Base-by-base conservation (phyloP, 441 rosid genomes). In the Mallotus repandus region DNA sequence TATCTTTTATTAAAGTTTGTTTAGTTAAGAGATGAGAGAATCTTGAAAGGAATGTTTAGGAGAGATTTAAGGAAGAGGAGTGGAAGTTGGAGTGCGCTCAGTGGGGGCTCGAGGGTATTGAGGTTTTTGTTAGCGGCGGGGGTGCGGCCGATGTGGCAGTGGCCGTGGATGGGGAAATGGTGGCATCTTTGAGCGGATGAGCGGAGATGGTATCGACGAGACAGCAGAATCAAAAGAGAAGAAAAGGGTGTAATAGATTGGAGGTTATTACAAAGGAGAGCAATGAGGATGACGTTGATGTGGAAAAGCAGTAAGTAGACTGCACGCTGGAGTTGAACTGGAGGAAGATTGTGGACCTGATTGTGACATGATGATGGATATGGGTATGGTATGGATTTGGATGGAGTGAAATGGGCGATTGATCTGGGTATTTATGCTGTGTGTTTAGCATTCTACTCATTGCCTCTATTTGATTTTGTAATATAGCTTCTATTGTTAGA, bases 231-330 rank as follows among this genome's bases (percentile, higher is more conserved):
- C 7, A 54, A 16, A 70, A 60, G 52, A 72, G 76, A 43, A 59
- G 41, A 76, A 38, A 49, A 25, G 76, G 82, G n/a, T 72, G 79
- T 62, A 80, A n/a, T n/a, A n/a, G n/a, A n/a, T n/a, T n/a, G n/a
- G n/a, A n/a, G n/a, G n/a, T n/a, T n/a, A 95, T 93, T 10, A 94
- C 97, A 4, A 97, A 95, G 86, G 91, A 83, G 70, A 77, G 82
- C 43, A 83, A 79, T 38, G 85, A 74, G 11, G 81, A 16, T 0
- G 89, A 70, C 0, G 77, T 52, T 41, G 83, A 58, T 53, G 19
- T 53, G 1, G 8, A 53, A 0, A 21, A 0, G 57, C 32, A 29
- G 32, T 5, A 15, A 53, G 35, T 6, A 54, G 68, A 65, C 58
- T 25, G 14, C 81, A 74, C 56, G 84, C 70, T 19, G 82, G 71